These are phyloP conservation scores for Diaporthe vaccinii DNA, from an alignment of 2,329 filamentous ascomycete genomes.

Conservation along the genomic window DNA sequence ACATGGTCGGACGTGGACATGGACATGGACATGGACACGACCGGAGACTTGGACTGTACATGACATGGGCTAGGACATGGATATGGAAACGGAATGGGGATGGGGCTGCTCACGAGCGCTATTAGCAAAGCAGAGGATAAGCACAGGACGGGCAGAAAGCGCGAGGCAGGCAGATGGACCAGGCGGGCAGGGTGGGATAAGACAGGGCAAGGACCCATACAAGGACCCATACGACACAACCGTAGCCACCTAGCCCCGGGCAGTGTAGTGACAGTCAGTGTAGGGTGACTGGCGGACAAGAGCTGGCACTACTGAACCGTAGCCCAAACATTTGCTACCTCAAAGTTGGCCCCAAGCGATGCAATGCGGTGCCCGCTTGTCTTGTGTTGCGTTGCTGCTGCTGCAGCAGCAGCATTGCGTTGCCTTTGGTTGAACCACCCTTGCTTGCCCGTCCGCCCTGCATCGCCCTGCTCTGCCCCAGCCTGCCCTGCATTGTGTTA, in stretches of 20 bases:
- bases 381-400: not conserved
- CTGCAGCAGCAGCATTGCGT: not conserved
- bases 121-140: slow-evolving; percentile 3
- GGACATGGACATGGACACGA: not conserved
- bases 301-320: slow-evolving; percentile 19
- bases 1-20: slow-evolving; percentile 6
- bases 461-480: not conserved
- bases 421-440: not conserved
- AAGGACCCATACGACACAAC: not conserved
- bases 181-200: slow-evolving; percentile 11
- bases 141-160: not conserved
- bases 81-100: slow-evolving; percentile 29
- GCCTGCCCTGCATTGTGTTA: not conserved
- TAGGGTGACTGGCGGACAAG: not conserved
- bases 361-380: slow-evolving; percentile 12
- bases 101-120: slow-evolving; percentile 16
- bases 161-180: not conserved
- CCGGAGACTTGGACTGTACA: not conserved
- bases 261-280: not conserved
- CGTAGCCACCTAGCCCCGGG: not conserved
- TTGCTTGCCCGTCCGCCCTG: not conserved
- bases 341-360: slow-evolving; percentile 14
- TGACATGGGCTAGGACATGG: slow-evolving; percentile 19
- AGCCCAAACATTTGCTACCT: slow-evolving; percentile 12
- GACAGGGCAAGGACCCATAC: slow-evolving; percentile 11